Evolutionary conservation across 1,284 basidiomycete species (phyloP), one percentile per base, ranked within the genome.

Genomic region (Fomitopsis betulina): DNA sequence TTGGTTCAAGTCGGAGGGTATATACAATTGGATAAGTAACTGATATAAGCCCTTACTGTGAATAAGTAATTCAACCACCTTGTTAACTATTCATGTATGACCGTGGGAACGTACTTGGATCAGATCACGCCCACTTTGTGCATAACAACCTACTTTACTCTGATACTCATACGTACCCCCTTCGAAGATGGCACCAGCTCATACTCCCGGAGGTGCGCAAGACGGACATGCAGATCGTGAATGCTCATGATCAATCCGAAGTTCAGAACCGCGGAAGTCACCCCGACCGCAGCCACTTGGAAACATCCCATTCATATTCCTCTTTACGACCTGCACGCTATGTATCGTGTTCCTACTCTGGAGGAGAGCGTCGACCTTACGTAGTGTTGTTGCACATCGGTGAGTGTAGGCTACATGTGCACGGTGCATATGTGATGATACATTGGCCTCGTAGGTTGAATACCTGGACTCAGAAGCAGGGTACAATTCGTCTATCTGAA

Each of bases 261-360:
- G 65, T 49, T 54, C 66, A 89, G 88, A 84, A 67, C 85, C 88
- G 12, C 78, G 78, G 51, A 73, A 77, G 53, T 77, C 82, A 6
- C 81, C 79, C 10, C 88, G 84, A 66, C 86, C 86, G 7, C 79
- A 89, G 62, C 88, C 88, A 9, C 75, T 88, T 56, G 79, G 79
- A 53, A 84, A 79, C 63, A 75, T 80, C 58, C 74, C 80, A 17
- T 60, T 86, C 58, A 70, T 89, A 12, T 71, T 85, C 56, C 74
- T 90, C 7, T 75, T 84, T 60, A 88, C 85, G 23, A 80, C 79
- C 6, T 86, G 82, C 66, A 82, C 80, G 2, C 67, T 85, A 5
- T 85, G 84, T 60, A 68, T 75, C 3, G 66, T 91, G 4, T 89
- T 87, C 65, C 60, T 91, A 27, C 70, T 91, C 0, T 89, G 85